Conservation (phyloP, 1,139 yeast species). For the Pichia cactophila region DNA sequence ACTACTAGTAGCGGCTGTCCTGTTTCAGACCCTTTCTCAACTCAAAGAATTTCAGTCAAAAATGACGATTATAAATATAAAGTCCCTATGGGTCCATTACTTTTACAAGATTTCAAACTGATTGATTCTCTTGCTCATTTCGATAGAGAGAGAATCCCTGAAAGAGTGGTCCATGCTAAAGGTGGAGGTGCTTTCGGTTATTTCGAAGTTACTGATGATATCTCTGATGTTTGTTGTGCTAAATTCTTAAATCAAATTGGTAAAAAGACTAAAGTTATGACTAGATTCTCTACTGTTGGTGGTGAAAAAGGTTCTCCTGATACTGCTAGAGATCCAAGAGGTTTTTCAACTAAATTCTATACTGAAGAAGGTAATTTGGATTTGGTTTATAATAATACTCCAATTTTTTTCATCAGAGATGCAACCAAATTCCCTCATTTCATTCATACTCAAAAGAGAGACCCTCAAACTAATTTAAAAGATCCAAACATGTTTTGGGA, state of each 20-base stretch:
- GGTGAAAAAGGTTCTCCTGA: conserved; percentile 84
- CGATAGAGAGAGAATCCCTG: conserved; percentile 83
- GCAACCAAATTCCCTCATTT: conserved; percentile 84
- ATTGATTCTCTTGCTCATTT: conserved; percentile 75
- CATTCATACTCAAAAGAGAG: conserved; percentile 82
- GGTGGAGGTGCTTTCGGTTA: conserved; percentile 83
- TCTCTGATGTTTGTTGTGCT: conserved; percentile 65
- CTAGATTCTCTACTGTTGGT: conserved; percentile 84
- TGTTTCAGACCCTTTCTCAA: conserved; percentile 28
- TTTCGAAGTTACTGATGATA: conserved; percentile 77
- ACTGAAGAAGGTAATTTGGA: conserved; percentile 87
- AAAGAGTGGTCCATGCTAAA: conserved; percentile 85
- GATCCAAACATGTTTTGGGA: conserved; percentile 63
- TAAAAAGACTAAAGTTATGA: conserved; percentile 64
- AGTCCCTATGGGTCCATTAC: conserved; percentile 59
- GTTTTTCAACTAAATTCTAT: conserved; percentile 74
- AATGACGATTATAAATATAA: conserved; percentile 22
- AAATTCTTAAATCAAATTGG: conserved; percentile 67
- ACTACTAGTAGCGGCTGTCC: conserved; percentile 32
- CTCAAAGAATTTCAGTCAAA: conserved; percentile 28
- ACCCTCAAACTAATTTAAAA: conserved; percentile 43
- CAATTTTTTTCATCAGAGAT: conserved; percentile 79
- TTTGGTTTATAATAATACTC: conserved; percentile 86
- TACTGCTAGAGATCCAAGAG: conserved; percentile 86
- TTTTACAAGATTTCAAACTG: conserved; percentile 71